Evolutionary conservation across 2,329 filamentous ascomycete genomes (phyloP), one percentile per base, ranked within the genome.

Genomic region (Trichophyton mentagrophytes): DNA sequence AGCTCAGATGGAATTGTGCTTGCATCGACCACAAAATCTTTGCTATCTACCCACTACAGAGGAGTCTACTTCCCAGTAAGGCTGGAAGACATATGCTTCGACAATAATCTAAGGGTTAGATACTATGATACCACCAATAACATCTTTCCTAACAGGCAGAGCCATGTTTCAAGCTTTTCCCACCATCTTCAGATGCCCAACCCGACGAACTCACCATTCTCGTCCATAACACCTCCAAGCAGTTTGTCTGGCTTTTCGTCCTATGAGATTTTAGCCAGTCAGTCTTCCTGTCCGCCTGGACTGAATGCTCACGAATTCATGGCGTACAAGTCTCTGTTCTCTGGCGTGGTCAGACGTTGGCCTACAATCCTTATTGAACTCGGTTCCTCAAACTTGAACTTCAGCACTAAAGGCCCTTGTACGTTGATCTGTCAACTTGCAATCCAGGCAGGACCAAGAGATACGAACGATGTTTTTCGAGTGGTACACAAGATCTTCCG

Each of bases 301-400:
- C 59, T 82, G n/a, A 74, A 73, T 8, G 60, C 76, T 0, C 77
- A 80, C 25, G 81, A 83, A 59, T 82, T 73, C 62, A 71, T 73
- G 57, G 72, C 79, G 0, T 78, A 76, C 62, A 75, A 79, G 63
- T 68, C 63, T 4, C 65, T 84, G 0, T 69, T 79, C 1, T 69
- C 72, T 2, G 79, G 79, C 0, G 75, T 70, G 15, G 61, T 69
- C 49, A 67, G 75, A 0, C 73, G 80, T 4, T 82, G 81, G 79
- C 67, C 73, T 1, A 72, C 74, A 2, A 71, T 84, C 0, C 65
- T 82, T 0, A 62, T 75, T 0, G 80, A 84, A 63, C 66, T 84
- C 2, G 79, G 76, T 0, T 76, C 78, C 1, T 76, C 78, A 0
- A 80, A 79, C 62, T 58, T 89, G 2, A 86, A 87, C 63, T 82